A percentile compares a stretch with the other conserved stretches of the same genome.
Evolutionary conservation across 371 early-diverging fungal species (phyloP).

Genomic region (Zychaea mexicana): DNA sequence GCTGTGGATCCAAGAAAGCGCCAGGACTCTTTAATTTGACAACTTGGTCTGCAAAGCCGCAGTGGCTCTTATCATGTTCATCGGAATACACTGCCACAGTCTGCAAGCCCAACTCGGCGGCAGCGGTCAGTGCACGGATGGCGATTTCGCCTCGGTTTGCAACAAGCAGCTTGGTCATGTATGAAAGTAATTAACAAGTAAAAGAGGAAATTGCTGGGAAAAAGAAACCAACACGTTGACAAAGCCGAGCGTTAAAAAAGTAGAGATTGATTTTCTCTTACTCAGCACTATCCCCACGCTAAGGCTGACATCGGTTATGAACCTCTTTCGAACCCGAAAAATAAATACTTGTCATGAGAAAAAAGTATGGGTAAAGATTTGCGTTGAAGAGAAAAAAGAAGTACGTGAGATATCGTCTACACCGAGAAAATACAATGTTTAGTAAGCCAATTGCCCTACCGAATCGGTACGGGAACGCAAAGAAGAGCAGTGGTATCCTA

Average conservation of each 20-base stretch:
- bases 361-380: neutral
- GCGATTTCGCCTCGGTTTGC: slow-evolving; percentile 53
- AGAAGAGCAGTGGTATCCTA: slow-evolving; percentile 5
- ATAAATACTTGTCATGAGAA: neutral
- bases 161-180: slow-evolving; percentile 30
- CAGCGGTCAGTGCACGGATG: slow-evolving; percentile 38
- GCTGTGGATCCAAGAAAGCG: slow-evolving; percentile 29
- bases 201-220: neutral
- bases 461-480: slow-evolving; percentile 10
- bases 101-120: slow-evolving; percentile 34
- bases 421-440: slow-evolving; percentile 5
- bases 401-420: neutral
- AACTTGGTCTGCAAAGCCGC: slow-evolving; percentile 20
- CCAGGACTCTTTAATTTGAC: slow-evolving; percentile 25
- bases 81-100: slow-evolving; percentile 42
- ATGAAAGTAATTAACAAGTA: no score
- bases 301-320: no score
- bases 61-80: slow-evolving; percentile 38
- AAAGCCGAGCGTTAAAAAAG: neutral
- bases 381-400: neutral
- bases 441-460: slow-evolving; percentile 4
- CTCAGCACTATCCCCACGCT: slow-evolving; percentile 14
- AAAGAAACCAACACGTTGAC: neutral
- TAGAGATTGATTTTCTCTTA: slow-evolving; percentile 7
- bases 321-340: no score